These are phyloP conservation scores for Bipolaris zeicola DNA, from an alignment of 2,329 filamentous ascomycete species.

Conservation along the genomic window DNA sequence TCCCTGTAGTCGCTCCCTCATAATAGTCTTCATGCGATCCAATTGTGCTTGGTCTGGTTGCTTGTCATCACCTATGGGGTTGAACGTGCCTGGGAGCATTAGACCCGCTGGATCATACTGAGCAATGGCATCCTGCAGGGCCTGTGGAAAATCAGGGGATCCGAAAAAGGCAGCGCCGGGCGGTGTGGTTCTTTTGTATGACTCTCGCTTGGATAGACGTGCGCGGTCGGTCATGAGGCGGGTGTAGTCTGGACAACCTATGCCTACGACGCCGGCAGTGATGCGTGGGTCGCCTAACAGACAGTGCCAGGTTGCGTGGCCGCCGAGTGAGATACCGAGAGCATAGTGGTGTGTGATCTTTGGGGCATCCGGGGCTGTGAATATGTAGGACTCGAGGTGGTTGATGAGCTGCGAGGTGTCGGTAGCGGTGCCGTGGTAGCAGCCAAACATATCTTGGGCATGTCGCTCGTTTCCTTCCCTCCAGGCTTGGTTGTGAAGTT, in stretches of 20 bases:
- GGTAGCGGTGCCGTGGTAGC: constrained; percentile 72
- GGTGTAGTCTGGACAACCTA: constrained; percentile 89
- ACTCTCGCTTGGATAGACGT: constrained; percentile 66
- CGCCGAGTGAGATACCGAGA: constrained; percentile 83
- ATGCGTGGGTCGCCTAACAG: constrained; percentile 79
- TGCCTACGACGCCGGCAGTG: constrained; percentile 76
- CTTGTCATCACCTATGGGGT: constrained; percentile 31
- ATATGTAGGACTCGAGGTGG: constrained; percentile 76
- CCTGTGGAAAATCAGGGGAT: constrained; percentile 74
- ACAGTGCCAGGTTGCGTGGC: constrained; percentile 84
- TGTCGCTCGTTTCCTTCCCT: constrained; percentile 76
- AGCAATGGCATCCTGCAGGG: constrained; percentile 67
- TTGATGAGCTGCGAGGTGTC: constrained; percentile 80
- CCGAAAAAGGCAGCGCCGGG: constrained; percentile 72
- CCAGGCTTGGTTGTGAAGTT: constrained; percentile 78
- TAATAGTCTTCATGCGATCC: constrained; percentile 30
- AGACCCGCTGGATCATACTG: constrained; percentile 77
- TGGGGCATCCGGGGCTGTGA: constrained; percentile 54
- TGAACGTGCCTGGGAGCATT: constrained; percentile 58
- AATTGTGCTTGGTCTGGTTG: constrained; percentile 44
- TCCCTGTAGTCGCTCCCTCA: constrained; percentile 56
- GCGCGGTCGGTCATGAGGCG: constrained; percentile 82
- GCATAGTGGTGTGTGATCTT: constrained; percentile 69
- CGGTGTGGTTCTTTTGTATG: constrained; percentile 62
- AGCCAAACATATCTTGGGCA: constrained; percentile 89